Conservation (phyloP, 2,329 filamentous ascomycete species). For the Botrytis fabae region DNA sequence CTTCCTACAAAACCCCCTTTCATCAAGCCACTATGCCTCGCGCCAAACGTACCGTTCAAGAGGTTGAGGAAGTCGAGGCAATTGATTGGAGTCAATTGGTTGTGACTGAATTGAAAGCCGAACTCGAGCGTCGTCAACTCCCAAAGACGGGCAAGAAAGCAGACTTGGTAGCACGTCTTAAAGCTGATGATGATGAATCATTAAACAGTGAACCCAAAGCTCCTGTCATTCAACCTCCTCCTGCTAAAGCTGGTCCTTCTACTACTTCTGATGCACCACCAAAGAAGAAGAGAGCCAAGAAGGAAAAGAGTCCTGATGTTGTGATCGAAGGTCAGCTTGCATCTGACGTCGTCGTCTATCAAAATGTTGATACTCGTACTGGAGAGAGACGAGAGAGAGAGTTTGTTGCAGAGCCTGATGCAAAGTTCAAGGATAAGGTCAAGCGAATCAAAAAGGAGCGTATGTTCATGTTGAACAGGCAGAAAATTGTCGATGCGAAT, state of each 20-base stretch:
- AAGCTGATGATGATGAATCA: slow-evolving; percentile 40
- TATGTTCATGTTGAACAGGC: slow-evolving; percentile 32
- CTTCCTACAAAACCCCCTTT: background rate
- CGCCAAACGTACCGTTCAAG: slow-evolving; percentile 3
- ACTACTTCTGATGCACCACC: slow-evolving; percentile 12
- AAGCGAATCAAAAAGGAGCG: slow-evolving; percentile 30
- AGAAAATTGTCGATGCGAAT: slow-evolving; percentile 17
- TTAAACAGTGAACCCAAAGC: background rate
- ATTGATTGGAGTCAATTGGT: slow-evolving; percentile 56
- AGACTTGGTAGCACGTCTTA: slow-evolving; percentile 66
- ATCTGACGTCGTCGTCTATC: slow-evolving; percentile 17
- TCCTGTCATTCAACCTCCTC: background rate
- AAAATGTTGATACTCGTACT: slow-evolving; percentile 17
- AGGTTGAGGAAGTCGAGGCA: slow-evolving; percentile 13
- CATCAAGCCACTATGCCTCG: slow-evolving; percentile 17
- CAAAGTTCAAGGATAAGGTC: slow-evolving; percentile 28
- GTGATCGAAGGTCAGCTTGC: slow-evolving; percentile 27
- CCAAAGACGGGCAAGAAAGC: slow-evolving; percentile 67
- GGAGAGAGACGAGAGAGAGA: slow-evolving; percentile 25
- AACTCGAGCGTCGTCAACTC: slow-evolving; percentile 68
- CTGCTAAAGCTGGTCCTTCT: slow-evolving; percentile 5
- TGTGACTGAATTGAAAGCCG: slow-evolving; percentile 71
- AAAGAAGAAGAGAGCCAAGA: slow-evolving; percentile 22
- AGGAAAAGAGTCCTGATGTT: slow-evolving; percentile 21
- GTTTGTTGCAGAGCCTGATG: slow-evolving; percentile 28